Conservation (phyloP, 768 basidiomycete genomes). For the Pilatotrama ljubarskyi region DNA sequence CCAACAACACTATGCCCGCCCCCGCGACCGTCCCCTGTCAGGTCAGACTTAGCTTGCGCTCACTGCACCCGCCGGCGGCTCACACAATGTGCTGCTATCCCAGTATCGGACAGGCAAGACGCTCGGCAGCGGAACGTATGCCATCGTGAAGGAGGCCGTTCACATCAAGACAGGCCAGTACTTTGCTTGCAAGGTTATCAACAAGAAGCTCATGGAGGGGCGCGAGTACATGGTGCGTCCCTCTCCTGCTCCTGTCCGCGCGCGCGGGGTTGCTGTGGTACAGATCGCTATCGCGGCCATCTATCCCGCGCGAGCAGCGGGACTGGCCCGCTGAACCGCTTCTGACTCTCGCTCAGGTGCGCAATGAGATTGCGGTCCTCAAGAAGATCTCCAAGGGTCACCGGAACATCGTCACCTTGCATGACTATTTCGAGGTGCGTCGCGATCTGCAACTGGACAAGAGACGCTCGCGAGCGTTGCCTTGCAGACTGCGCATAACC, state of each 20-base stretch:
- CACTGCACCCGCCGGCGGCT: conserved; percentile 3
- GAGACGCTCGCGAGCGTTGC: conserved; percentile 2
- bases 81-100: neutral
- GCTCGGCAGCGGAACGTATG: conserved; percentile 90
- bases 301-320: neutral
- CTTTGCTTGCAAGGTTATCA: conserved; percentile 99
- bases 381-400: conserved; percentile 93
- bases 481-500: conserved; percentile 79
- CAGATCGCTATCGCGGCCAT: conserved; percentile 14
- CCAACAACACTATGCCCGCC: conserved; percentile 21
- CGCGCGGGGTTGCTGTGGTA: neutral
- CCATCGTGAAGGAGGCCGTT: conserved; percentile 93
- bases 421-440: conserved; percentile 92
- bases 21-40: conserved; percentile 48
- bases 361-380: conserved; percentile 95
- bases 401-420: conserved; percentile 86
- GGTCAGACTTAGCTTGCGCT: conserved; percentile 30
- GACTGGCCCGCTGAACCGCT: neutral
- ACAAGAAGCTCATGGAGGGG: conserved; percentile 98
- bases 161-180: conserved; percentile 92
- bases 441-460: neutral
- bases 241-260: neutral
- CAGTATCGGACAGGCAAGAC: conserved; percentile 89
- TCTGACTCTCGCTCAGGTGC: conserved; percentile 54
- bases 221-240: conserved; percentile 90